Evolutionary conservation across 345 rosid species (phyloP).

Genomic region (Citrus australasica): DNA sequence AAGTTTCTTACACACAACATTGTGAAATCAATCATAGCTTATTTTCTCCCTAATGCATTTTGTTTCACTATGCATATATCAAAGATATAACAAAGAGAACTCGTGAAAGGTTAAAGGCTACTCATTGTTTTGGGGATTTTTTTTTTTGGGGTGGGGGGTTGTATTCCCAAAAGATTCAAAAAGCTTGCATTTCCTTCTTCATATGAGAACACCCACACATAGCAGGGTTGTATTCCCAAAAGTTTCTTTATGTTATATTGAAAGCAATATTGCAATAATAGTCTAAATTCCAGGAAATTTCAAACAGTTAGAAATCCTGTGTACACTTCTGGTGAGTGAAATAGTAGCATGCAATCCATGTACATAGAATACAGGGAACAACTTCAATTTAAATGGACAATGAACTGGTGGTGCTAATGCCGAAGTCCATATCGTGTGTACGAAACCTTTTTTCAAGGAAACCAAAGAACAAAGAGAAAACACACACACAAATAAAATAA

Average conservation of each 20-base stretch:
- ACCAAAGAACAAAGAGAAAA: neutral
- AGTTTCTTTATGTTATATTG: too few species aligned
- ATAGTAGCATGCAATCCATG: neutral
- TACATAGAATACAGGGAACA: neutral
- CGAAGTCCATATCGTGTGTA: neutral
- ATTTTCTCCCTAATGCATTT: neutral
- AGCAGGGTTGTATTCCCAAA: too few species aligned
- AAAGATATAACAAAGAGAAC: neutral
- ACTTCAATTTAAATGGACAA: neutral
- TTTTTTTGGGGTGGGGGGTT: too few species aligned
- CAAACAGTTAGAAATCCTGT: neutral
- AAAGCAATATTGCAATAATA: too few species aligned
- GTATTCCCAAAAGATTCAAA: too few species aligned
- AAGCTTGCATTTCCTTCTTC: too few species aligned
- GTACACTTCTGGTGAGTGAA: neutral
- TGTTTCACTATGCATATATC: neutral
- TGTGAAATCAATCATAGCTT: neutral
- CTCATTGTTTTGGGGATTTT: too few species aligned
- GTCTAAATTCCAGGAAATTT: too few species aligned
- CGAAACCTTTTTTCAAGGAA: neutral
- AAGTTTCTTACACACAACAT: neutral
- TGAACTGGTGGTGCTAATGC: neutral
- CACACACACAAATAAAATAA: neutral
- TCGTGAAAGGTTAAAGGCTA: neutral
- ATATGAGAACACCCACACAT: too few species aligned